Base-by-base conservation (phyloP, 2,329 filamentous ascomycete genomes). In the Ophiocordyceps robertsii region DNA sequence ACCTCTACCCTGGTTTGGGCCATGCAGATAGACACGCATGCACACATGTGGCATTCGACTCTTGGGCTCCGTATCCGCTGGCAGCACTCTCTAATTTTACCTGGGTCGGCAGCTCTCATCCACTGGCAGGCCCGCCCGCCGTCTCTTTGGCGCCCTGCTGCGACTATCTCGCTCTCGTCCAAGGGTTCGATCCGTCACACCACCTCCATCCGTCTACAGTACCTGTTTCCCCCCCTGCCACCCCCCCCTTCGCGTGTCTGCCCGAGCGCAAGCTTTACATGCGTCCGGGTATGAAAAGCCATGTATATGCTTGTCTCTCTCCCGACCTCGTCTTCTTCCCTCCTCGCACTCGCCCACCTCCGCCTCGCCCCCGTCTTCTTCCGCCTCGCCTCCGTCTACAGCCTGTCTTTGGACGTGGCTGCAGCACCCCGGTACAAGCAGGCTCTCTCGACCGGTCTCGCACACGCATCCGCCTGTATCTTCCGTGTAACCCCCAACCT, bases 111-210 rank as follows among this genome's bases (percentile, higher is more conserved):
- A 49, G 49, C 46, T 49, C 42, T 53, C 59, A 55, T 61, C 66
- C 66, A 67, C 56, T 67, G 57, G 64, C 60, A 64, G 55, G 56
- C 56, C 58, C 56, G 55, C 50, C 57, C 56, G 55, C 3, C 9
- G 51, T 55, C 52, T 49, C 52, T 53, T 66, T 67, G 61, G 60
- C 66, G 66, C 67, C 64, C 57, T 59, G 52, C 59, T 64, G 60
- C 60, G 58, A 59, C 58, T 61, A 56, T 60, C 47, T 52, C 53
- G 51, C 42, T 24, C 43, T 40, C 43, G 4, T 16, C 31, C 39
- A 38, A 38, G 43, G 33, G 16, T 41, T 38, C 14, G 44, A 54
- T 53, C 55, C 53, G 58, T 61, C 60, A 63, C 60, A 60, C 55
- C 59, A 56, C 51, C 39, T 49, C 41, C 43, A 19, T 35, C 30